Evolutionary conservation across 257 asterid genomes (phyloP).

Genomic region (Paraleonurus japonicus): DNA sequence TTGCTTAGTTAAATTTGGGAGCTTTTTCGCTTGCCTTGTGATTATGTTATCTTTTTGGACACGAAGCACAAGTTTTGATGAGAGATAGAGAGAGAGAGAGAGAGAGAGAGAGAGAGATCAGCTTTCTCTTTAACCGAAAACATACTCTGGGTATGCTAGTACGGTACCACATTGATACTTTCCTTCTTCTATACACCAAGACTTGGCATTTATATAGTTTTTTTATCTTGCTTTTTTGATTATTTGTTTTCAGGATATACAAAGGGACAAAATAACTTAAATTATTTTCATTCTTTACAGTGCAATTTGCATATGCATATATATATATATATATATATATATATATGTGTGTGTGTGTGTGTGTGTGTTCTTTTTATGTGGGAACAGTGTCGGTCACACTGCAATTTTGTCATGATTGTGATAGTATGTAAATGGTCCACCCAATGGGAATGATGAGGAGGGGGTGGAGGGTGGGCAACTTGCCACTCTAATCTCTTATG

Average conservation of each 20-base stretch:
- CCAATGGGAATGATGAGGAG: slow-evolving; percentile 6
- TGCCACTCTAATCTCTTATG: slow-evolving; percentile 12
- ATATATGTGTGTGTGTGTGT: not conserved
- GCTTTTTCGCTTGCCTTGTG: slow-evolving; percentile 16
- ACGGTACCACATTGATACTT: slow-evolving; percentile 28
- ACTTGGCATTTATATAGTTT: slow-evolving; percentile 11
- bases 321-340: no score
- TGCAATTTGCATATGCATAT: not conserved
- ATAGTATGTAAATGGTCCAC: slow-evolving; percentile 26
- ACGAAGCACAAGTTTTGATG: slow-evolving; percentile 50
- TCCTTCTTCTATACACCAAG: slow-evolving; percentile 29
- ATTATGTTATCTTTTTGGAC: slow-evolving; percentile 24
- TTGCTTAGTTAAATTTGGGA: not conserved
- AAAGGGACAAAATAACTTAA: not conserved
- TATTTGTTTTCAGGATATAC: not conserved
- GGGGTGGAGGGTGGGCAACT: not conserved
- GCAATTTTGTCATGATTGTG: not conserved
- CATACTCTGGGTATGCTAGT: slow-evolving; percentile 19
- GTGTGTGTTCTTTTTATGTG: not conserved
- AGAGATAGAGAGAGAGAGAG: slow-evolving; percentile 22
- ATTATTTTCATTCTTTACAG: not conserved
- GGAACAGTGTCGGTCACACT: slow-evolving; percentile 8
- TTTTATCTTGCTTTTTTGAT: not conserved
- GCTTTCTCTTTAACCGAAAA: slow-evolving; percentile 64
- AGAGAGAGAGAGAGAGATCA: slow-evolving; percentile 26